Conservation (phyloP, 1,284 basidiomycete genomes). For the Ustilago bromivora region DNA sequence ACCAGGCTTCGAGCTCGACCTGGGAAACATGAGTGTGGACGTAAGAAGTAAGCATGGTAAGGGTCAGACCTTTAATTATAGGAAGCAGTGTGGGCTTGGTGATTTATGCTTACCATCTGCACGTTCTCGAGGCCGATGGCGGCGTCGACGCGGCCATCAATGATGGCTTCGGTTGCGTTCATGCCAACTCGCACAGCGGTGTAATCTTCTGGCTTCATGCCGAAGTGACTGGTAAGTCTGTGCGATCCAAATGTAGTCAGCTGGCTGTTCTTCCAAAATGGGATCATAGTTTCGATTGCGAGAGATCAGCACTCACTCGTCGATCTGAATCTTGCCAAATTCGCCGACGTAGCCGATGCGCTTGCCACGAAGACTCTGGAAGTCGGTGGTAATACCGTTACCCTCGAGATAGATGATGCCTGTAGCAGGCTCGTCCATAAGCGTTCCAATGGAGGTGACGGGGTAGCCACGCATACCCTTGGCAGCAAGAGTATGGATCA, state of each 20-base stretch:
- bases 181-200: constrained; percentile 70
- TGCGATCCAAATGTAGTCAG: not conserved
- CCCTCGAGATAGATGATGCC: constrained; percentile 71
- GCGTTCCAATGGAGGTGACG: constrained; percentile 69
- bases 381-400: constrained; percentile 69
- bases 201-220: constrained; percentile 69
- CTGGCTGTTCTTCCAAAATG: too few species aligned
- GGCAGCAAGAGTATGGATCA: constrained; percentile 70
- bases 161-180: constrained; percentile 70
- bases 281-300: not conserved
- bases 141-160: constrained; percentile 70
- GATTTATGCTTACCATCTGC: constrained; percentile 52
- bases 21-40: not conserved
- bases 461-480: constrained; percentile 69
- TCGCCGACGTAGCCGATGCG: constrained; percentile 72
- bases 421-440: constrained; percentile 71
- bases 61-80: not conserved
- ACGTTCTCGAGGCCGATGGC: constrained; percentile 70
- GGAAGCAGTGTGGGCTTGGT: not conserved
- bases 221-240: constrained; percentile 57
- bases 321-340: constrained; percentile 71
- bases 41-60: not conserved
- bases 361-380: constrained; percentile 69
- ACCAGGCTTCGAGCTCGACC: constrained; percentile 70
- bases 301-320: constrained; percentile 13